Percentiles rank a stretch among this genome's conserved stretches.
Evolutionary conservation across 2,329 filamentous ascomycete species (phyloP).

Genomic region (Aspergillus ochraceus): DNA sequence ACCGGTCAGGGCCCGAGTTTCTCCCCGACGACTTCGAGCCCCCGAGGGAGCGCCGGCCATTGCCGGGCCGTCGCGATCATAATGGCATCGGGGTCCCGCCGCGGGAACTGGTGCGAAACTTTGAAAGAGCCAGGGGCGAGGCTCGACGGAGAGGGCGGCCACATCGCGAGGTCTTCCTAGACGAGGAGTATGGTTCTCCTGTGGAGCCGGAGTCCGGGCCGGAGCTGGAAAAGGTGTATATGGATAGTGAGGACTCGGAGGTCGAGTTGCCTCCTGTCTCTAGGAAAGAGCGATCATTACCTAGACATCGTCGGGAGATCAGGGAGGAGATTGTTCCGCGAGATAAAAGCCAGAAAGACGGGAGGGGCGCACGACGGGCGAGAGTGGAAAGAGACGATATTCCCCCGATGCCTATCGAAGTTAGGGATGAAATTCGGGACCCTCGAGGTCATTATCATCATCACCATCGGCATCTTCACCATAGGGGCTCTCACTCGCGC

Average conservation of each 20-base stretch:
- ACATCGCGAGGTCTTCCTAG: conserved; percentile 4
- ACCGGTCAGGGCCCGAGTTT: conserved; percentile 29
- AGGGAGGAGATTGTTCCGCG: conserved; percentile 8
- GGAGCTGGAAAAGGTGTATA: conserved; percentile 6
- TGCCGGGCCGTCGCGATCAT: conserved; percentile 22
- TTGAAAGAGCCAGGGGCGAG: conserved; percentile 1
- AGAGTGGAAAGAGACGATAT: conserved; percentile 10
- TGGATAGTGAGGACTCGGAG: conserved; percentile 20
- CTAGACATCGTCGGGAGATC: conserved; percentile 2
- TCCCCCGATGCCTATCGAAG: background rate
- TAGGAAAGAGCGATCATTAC: conserved; percentile 8
- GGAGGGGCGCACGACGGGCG: conserved; percentile 2
- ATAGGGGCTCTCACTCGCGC: conserved; percentile 6
- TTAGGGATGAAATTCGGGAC: background rate
- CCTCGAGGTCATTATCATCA: background rate
- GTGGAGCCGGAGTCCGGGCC: conserved; percentile 6
- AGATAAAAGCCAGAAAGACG: conserved; percentile 9
- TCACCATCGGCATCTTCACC: conserved; percentile 4
- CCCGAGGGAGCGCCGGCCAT: conserved; percentile 17
- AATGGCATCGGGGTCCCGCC: conserved; percentile 26
- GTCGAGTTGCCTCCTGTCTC: conserved; percentile 6
- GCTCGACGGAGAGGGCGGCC: background rate
- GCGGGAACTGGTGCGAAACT: conserved; percentile 6
- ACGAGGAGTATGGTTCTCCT: conserved; percentile 9
- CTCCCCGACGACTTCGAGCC: conserved; percentile 29